Percentiles rank a stretch among this genome's conserved stretches.
Conservation (phyloP, 164 flowering plant genomes). For the Umbilicus rupestris region DNA sequence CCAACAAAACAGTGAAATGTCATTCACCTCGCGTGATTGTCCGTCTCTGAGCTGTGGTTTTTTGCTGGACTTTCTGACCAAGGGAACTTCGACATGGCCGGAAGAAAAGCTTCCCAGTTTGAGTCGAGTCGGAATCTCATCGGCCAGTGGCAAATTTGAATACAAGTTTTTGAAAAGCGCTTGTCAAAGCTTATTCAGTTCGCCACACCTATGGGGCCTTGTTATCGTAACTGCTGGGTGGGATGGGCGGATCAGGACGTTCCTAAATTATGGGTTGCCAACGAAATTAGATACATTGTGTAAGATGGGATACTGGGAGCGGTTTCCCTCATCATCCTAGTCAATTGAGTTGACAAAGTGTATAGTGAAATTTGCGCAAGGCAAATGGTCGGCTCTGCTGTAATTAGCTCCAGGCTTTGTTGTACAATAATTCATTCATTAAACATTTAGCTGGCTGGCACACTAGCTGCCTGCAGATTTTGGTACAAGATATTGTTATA, state of each 20-base stretch:
- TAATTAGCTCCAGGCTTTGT: too few relatives aligned
- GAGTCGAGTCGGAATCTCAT: conserved; percentile 14
- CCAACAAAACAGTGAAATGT: conserved; percentile 13
- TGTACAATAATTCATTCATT: too few relatives aligned
- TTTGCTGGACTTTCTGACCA: conserved; percentile 39
- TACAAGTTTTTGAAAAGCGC: conserved; percentile 52
- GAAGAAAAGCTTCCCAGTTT: conserved; percentile 55
- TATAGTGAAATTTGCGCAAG: too few relatives aligned
- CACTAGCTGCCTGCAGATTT: too few relatives aligned
- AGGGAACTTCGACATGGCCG: conserved; percentile 77
- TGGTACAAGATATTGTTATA: too few relatives aligned
- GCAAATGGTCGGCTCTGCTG: too few relatives aligned
- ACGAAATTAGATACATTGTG: too few relatives aligned
- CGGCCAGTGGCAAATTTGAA: conserved; percentile 32
- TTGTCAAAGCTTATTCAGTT: conserved; percentile 30
- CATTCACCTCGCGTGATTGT: conserved; percentile 29
- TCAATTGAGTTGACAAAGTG: too few relatives aligned
- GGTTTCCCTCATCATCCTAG: too few relatives aligned
- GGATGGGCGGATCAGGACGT: conserved; percentile 79
- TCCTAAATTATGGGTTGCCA: conserved; percentile 74
- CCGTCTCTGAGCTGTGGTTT: conserved; percentile 36
- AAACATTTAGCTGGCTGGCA: too few relatives aligned
- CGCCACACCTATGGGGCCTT: conserved; percentile 70
- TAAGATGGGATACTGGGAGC: too few relatives aligned
- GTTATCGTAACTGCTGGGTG: conserved; percentile 81